phyloP scores from a whole-genome alignment of 2,329 filamentous ascomycete species.

The Curvularia sp. region DNA sequence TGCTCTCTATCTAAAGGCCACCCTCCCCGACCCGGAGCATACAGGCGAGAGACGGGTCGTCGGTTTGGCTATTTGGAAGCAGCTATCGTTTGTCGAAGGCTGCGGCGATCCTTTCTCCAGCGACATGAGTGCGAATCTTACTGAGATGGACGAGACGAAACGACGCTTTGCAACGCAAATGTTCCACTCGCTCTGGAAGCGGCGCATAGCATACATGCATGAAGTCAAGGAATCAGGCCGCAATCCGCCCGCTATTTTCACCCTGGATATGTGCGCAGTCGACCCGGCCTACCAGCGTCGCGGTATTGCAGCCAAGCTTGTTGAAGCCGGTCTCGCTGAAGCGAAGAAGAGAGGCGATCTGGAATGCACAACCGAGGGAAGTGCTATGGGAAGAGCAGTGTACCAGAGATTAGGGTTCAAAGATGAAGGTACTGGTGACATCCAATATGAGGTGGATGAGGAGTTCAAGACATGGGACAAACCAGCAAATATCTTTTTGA shows the following conservation, averaged over 20 bases:
- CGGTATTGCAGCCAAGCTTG: slow-evolving; percentile 47
- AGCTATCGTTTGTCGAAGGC: slow-evolving; percentile 59
- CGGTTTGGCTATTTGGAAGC: slow-evolving; percentile 64
- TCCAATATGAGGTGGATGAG: slow-evolving; percentile 43
- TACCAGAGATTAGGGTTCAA: slow-evolving; percentile 46
- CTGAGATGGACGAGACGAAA: slow-evolving; percentile 54
- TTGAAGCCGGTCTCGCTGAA: slow-evolving; percentile 45
- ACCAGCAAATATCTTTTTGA: slow-evolving; percentile 48
- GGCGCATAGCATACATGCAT: slow-evolving; percentile 49
- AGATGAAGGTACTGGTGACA: slow-evolving; percentile 40
- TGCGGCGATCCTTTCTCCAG: slow-evolving; percentile 53
- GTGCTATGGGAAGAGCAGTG: slow-evolving; percentile 45
- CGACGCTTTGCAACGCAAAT: slow-evolving; percentile 58
- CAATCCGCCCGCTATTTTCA: slow-evolving; percentile 57
- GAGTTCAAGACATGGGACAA: slow-evolving; percentile 43
- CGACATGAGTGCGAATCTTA: slow-evolving; percentile 26
- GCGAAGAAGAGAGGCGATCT: slow-evolving; percentile 44
- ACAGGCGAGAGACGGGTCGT: slow-evolving; percentile 49
- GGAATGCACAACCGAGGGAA: slow-evolving; percentile 49
- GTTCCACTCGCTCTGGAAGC: slow-evolving; percentile 54
- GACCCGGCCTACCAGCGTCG: slow-evolving; percentile 62
- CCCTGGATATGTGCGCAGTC: slow-evolving; percentile 56
- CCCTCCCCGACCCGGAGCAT: slow-evolving; percentile 48
- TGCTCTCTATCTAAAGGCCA: slow-evolving; percentile 64
- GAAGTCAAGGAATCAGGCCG: slow-evolving; percentile 30